These are phyloP conservation scores for Acacia confusa DNA, from an alignment of 306 rosid genomes.

Conservation along the genomic window DNA sequence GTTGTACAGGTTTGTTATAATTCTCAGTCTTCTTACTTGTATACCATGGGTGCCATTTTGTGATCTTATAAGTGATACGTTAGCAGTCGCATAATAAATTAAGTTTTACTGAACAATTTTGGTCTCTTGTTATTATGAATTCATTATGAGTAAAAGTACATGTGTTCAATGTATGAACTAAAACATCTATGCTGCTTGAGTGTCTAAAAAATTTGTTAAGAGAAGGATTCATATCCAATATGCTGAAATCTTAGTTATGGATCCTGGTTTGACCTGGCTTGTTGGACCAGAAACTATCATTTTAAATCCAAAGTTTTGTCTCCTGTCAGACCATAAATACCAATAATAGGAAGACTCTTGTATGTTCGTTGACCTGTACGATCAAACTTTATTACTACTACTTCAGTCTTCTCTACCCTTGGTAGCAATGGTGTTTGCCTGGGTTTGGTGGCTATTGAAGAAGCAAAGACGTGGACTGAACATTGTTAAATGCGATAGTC, in stretches of 20 bases:
- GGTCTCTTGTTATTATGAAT: background rate
- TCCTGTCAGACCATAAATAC: background rate
- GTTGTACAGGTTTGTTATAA: constrained; percentile 83
- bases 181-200: background rate
- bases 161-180: background rate
- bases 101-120: background rate
- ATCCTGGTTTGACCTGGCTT: no score
- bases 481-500: background rate
- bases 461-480: background rate
- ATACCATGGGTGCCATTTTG: background rate
- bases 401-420: background rate
- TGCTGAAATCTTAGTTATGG: background rate
- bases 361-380: background rate
- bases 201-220: background rate
- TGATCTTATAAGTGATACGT: constrained; percentile 30
- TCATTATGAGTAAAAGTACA: background rate
- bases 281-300: background rate
- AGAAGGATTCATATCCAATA: background rate
- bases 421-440: background rate
- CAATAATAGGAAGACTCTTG: background rate
- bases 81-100: background rate
- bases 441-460: background rate
- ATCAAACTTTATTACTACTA: background rate
- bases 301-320: background rate
- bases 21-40: constrained; percentile 19